Conservation (phyloP, 768 basidiomycete genomes). For the Myochromella boudieri region DNA sequence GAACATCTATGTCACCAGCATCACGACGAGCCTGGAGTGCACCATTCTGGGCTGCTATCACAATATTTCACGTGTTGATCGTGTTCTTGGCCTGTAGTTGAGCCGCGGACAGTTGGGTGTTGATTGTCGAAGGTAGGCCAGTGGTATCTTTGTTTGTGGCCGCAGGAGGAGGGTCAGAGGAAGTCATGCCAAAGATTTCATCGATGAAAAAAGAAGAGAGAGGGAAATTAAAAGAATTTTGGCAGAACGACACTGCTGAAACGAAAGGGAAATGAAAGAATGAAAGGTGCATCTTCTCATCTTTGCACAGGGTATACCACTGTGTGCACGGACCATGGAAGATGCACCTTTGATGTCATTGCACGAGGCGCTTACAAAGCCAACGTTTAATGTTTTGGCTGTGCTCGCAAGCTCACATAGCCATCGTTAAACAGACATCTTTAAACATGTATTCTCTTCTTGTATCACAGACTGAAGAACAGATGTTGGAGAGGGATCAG, state of each 20-base stretch:
- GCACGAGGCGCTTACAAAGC: slow-evolving; percentile 12
- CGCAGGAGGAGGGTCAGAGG: slow-evolving; percentile 4
- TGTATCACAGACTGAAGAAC: too few species aligned
- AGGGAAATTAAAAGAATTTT: not conserved
- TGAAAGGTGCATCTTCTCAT: not conserved
- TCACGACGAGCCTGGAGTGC: slow-evolving; percentile 1
- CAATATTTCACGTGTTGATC: slow-evolving; percentile 1
- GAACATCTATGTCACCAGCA: not conserved
- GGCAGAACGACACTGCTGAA: not conserved
- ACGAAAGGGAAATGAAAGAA: slow-evolving; percentile 3
- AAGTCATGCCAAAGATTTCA: slow-evolving; percentile 6
- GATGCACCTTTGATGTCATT: not conserved
- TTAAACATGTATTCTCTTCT: too few species aligned
- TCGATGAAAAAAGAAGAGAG: not conserved
- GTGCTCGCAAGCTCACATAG: not conserved
- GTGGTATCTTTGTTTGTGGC: slow-evolving; percentile 6
- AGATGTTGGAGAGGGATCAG: too few species aligned
- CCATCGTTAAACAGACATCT: too few species aligned
- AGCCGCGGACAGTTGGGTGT: not conserved
- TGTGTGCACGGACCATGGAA: slow-evolving; percentile 2
- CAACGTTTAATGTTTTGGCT: not conserved
- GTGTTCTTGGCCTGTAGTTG: slow-evolving; percentile 3
- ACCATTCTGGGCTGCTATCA: not conserved
- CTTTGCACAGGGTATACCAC: not conserved
- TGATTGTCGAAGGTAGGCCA: not conserved